Evolutionary conservation across 345 rosid species (phyloP), one percentile per base, ranked within the genome.

Genomic region (Cardamine resedifolia): DNA sequence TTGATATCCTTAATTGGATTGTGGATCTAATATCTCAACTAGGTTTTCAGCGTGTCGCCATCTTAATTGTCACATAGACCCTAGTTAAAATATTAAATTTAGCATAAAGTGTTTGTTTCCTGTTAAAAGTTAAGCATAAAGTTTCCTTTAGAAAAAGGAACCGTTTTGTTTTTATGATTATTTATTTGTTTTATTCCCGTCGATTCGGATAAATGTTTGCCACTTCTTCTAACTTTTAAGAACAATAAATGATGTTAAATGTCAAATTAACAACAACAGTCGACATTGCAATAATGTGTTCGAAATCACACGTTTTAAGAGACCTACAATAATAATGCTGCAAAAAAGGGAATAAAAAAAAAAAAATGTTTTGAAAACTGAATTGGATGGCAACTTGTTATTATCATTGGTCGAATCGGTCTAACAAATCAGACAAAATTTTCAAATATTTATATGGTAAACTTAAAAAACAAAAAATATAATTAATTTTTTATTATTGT

Each of bases 151-250:
- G 7, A 5, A 15, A 66, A 48, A 66, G 52, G 1, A 49, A 66
- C 72, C 19, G 19, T 48, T 65, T 36, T 26, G 49, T 26, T 48
- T 66, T 45, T 0, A 36, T 49, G 51, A 26, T 58, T 58, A 10
- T 19, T 56, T 57, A 15, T 36, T 26, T 59, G 31, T 74, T 59
- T 28, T 51, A 11, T 52, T 26, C 49, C 51, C 39, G 33, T 68
- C 64, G 36, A 51, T 36, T 30, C 64, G 50, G 79, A 31, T 36
- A 60, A 58, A 52, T 75, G 79, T 68, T 68, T 75, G 73, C 79
- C 79, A 75, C 74, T 75, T 23, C 28, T 60, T 67, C 50, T 21
- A 23, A 9, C 52, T 58, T 58, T 50, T 5, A 58, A 48, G 20
- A 15, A 18, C 55, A 51, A 28, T 51, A 50, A 11, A 39, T 62